These are phyloP conservation scores for Lolium multiflorum DNA, from an alignment of 176 grass and related monocot species.

Conservation along the genomic window DNA sequence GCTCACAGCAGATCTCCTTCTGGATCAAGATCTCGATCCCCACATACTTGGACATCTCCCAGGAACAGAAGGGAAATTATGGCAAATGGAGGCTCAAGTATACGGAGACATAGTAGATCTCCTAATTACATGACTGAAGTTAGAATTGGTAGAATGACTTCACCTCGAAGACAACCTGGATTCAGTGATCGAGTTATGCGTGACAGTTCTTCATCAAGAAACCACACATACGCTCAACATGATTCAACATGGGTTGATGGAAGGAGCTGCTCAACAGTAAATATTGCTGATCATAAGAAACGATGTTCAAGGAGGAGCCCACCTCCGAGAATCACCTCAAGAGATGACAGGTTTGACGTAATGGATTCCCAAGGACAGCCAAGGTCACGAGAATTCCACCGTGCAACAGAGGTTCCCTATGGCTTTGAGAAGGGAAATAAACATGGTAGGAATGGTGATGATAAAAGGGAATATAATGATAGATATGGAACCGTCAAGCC, in stretches of 20 bases:
- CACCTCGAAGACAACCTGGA: constrained; percentile 58
- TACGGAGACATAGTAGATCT: constrained; percentile 64
- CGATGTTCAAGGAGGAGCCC: constrained; percentile 62
- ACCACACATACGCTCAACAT: constrained; percentile 52
- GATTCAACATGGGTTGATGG: constrained; percentile 73
- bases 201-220: constrained; percentile 55
- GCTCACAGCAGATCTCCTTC: constrained; percentile 73
- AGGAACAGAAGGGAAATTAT: constrained; percentile 60
- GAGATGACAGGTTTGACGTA: constrained; percentile 51
- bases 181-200: constrained; percentile 62
- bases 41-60: constrained; percentile 70
- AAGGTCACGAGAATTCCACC: constrained; percentile 61
- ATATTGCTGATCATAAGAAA: constrained; percentile 62
- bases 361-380: constrained; percentile 55
- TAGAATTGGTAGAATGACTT: constrained; percentile 58
- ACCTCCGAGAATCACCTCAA: constrained; percentile 45
- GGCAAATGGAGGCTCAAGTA: constrained; percentile 52
- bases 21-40: constrained; percentile 84
- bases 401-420: constrained; percentile 54
- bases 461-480: constrained; percentile 53
- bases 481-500: constrained; percentile 59
- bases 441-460: constrained; percentile 48
- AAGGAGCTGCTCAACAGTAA: constrained; percentile 62
- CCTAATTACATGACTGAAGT: constrained; percentile 56
- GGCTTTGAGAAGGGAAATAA: constrained; percentile 62